These are phyloP conservation scores for Aspergillus versicolor DNA, from an alignment of 2,329 filamentous ascomycete species.

Conservation along the genomic window DNA sequence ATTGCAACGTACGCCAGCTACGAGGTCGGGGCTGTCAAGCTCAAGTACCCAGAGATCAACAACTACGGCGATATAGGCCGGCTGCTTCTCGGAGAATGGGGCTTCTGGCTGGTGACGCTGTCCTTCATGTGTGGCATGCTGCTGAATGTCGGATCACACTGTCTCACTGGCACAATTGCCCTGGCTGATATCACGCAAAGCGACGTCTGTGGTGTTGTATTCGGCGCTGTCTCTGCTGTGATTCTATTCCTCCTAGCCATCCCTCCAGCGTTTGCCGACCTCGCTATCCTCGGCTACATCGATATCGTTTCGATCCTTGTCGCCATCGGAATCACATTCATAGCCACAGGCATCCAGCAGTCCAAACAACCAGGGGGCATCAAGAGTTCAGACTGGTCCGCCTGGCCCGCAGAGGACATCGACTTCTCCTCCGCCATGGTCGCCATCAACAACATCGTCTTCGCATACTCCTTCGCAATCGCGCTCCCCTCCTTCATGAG, in stretches of 20 bases:
- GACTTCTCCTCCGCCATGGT: constrained; percentile 36
- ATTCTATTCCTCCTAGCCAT: constrained; percentile 32
- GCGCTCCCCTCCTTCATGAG: constrained; percentile 28
- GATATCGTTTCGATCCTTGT: constrained; percentile 36
- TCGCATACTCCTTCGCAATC: constrained; percentile 45
- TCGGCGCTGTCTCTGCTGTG: constrained; percentile 42
- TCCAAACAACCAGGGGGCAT: constrained; percentile 24
- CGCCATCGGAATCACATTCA: constrained; percentile 38
- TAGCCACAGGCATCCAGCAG: constrained; percentile 32
- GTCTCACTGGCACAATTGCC: constrained; percentile 47
- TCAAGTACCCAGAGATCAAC: constrained; percentile 38
- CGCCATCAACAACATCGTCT: constrained; percentile 36
- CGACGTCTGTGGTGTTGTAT: constrained; percentile 43
- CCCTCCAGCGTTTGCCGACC: constrained; percentile 36
- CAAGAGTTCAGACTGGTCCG: constrained; percentile 28
- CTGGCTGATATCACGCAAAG: constrained; percentile 43
- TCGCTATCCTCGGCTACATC: constrained; percentile 38
- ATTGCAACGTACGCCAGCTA: constrained; percentile 45
- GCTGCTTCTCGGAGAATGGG: constrained; percentile 38
- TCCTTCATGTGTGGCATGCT: constrained; percentile 45
- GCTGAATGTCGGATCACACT: constrained; percentile 45
- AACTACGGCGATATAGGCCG: constrained; percentile 47
- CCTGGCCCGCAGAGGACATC: constrained; percentile 28
- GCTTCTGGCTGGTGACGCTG: constrained; percentile 43
- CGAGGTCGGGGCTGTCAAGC: constrained; percentile 40